Evolutionary conservation across 2,329 filamentous ascomycete genomes (phyloP), one percentile per base, ranked within the genome.

Genomic region (Cercospora citrullina): DNA sequence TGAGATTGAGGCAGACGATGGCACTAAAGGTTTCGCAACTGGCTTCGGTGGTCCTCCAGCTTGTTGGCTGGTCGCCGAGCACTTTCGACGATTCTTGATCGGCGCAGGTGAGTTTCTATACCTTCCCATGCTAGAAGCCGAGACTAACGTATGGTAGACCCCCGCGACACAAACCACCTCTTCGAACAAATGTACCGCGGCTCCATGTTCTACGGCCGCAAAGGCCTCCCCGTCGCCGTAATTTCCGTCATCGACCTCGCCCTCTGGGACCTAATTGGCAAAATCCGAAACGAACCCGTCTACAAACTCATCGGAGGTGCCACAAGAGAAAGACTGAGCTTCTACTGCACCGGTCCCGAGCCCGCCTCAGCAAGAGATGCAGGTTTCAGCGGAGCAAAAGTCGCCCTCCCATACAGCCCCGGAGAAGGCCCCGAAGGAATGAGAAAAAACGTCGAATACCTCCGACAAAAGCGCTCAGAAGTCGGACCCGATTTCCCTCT

Each of bases 171-270:
- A 63, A 97, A 96, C 81, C 87, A 94, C 71, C 84, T 97, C 31
- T 97, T 96, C 78, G 94, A 97, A 83, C 93, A 96, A 80, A 97
- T 97, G 94, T 97, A 97, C 84, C 89, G 93, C 68, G 91, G 87
- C 1, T 96, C 93, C 73, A 96, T 97, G 92, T 97, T 97, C 84
- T 97, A 97, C 77, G 94, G 94, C 69, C 90, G 94, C 73, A 97
- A 97, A 80, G 94, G 94, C 58, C 87, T 97, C 1, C 91, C 94
- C 1, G 87, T 94, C 10, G 94, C 94, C 63, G 90, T 96, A 76
- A 97, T 97, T 77, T 96, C 93, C 1, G 94, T 97, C 72, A 95
- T 97, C 76, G 94, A 97, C 77, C 86, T 97, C 53, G 94, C 94
- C 4, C 81, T 97, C 48, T 97, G 94, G 94, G 94, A 97, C 83